Base-by-base conservation (phyloP, 1,284 basidiomycete genomes). In the Dichomitus squalens region DNA sequence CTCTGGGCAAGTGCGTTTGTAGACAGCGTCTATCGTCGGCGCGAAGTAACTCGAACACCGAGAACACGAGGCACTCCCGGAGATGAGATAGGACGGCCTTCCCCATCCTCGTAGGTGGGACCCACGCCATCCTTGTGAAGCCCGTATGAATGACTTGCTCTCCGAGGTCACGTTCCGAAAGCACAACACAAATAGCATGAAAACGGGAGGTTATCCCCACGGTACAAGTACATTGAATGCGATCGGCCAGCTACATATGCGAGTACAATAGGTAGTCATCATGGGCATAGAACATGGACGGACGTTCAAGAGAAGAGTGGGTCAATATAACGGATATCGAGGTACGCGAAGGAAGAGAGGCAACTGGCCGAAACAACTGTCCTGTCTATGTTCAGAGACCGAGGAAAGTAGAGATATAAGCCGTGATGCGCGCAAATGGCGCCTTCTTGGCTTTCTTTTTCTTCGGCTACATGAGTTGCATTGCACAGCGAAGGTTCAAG, bases 321-420 rank as follows among this genome's bases (percentile, higher is more conserved):
- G n/a, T n/a, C n/a, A n/a, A n/a, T n/a, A n/a, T n/a, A n/a, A n/a
- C n/a, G 31, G 36, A 36, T 25, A 34, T 21, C 7, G 16, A 34
- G 18, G 14, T 20, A 23, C 33, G 14, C 12, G 25, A 18, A 29
- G n/a, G 34, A 14, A 39, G 21, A 33, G 44, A 18, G 7, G 4
- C 1, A 11, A 4, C 8, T n/a, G 8, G n/a, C n/a, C 25, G n/a
- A 44, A 44, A 27, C 43, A 18, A 18, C 11, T 31, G n/a, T 18
- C 16, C n/a, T 4, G 43, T 31, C 43, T 9, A 31, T 25, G 38
- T 36, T 65, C 59, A 70, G 40, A 70, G 55, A 16, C 67, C 67
- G 54, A 70, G 66, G 65, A 70, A 70, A 5, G 68, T 61, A 31
- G 68, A 68, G 31, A 70, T 60, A 58, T 70, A 68, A 47, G 68